phyloP scores from a whole-genome alignment of 345 rosid genomes.

The Boechera stricta region DNA sequence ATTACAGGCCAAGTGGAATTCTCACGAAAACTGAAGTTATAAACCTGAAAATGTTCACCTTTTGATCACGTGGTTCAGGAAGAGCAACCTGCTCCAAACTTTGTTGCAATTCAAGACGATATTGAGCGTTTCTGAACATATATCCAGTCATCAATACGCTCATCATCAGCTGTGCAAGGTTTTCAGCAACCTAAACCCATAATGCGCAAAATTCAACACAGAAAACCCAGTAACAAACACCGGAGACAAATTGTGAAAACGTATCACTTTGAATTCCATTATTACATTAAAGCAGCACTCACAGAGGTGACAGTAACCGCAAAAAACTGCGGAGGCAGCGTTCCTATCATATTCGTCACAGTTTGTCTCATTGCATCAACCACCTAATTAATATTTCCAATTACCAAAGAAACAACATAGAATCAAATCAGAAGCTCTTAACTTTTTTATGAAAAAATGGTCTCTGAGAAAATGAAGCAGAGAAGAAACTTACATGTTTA shows the following conservation, averaged over 20 bases:
- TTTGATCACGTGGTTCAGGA: no score
- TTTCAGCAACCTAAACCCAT: conserved; percentile 83
- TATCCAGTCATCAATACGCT: conserved; percentile 97
- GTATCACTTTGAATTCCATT: not conserved
- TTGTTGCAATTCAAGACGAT: conserved; percentile 87
- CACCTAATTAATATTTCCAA: conserved; percentile 41
- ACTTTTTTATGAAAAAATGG: not conserved
- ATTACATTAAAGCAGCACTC: conserved; percentile 44
- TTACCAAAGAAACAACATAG: conserved; percentile 5
- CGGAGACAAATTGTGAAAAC: not conserved
- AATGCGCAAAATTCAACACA: not conserved
- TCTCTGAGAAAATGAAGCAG: not conserved
- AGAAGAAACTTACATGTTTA: conserved; percentile 58
- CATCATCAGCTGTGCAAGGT: conserved; percentile 97
- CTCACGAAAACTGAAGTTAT: no score
- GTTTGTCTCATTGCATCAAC: no score
- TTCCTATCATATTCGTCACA: no score
- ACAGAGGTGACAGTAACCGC: conserved; percentile 82
- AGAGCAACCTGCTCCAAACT: conserved; percentile 90
- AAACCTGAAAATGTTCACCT: no score
- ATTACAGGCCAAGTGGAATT: no score
- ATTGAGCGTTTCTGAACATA: conserved; percentile 93
- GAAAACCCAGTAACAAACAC: conserved; percentile 1
- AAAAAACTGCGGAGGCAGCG: conserved; percentile 91
- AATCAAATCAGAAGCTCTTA: conserved; percentile 21